phyloP scores from a whole-genome alignment of 257 asterid species.

The Rubia yunnanensis region DNA sequence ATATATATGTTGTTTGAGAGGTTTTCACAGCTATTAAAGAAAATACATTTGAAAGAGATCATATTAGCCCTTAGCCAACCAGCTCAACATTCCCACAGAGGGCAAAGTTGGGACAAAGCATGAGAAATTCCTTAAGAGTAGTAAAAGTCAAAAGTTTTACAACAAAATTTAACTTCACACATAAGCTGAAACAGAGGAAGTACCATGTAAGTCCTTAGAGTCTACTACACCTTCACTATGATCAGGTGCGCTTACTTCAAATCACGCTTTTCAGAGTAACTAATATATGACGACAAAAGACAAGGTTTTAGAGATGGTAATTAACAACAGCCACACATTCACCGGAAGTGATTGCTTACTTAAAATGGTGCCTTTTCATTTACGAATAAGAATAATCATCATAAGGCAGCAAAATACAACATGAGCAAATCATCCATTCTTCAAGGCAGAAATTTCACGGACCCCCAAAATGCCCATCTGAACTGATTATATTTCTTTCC shows the following conservation, averaged over 20 bases:
- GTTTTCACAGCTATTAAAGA: background rate
- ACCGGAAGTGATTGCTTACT: background rate
- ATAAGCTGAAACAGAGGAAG: background rate
- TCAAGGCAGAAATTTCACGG: background rate
- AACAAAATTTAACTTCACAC: background rate
- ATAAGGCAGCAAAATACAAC: background rate
- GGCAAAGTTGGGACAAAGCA: background rate
- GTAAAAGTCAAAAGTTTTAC: background rate
- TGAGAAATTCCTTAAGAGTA: background rate
- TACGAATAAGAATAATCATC: background rate
- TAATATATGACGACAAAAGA: background rate
- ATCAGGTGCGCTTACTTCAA: background rate
- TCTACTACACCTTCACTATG: background rate
- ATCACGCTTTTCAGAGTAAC: background rate
- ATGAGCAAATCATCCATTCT: background rate
- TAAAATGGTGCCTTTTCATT: background rate
- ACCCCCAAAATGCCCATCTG: background rate
- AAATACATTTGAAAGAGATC: background rate
- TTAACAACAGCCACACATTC: background rate
- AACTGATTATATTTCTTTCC: background rate
- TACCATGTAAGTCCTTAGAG: background rate
- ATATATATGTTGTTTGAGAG: too few species aligned
- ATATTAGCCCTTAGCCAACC: too few species aligned
- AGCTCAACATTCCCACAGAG: background rate
- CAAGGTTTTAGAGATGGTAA: background rate